Conservation (phyloP, 176 grass and related monocot species). For the Echinochloa phyllopogon region DNA sequence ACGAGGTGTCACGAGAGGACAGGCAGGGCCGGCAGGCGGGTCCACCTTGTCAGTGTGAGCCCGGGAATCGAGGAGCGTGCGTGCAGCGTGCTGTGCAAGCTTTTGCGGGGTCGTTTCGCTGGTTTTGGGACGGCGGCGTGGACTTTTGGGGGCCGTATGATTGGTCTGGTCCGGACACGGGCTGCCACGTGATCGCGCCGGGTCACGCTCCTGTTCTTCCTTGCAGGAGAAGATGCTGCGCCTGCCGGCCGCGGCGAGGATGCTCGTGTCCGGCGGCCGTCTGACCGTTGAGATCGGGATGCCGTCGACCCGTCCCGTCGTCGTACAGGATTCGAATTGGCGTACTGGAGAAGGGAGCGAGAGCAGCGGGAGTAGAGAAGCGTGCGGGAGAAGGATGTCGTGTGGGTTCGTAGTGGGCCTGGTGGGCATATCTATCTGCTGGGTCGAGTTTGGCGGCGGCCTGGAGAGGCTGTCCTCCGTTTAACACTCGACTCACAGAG, state of each 20-base stretch:
- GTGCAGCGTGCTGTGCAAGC: slow-evolving; percentile 15
- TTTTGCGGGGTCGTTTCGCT: background rate
- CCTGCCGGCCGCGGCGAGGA: background rate
- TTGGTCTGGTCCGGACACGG: background rate
- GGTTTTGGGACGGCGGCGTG: slow-evolving; percentile 28
- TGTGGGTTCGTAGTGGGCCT: background rate
- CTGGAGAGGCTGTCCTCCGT: background rate
- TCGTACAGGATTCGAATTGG: background rate
- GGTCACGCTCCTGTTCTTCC: background rate
- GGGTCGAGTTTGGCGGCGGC: background rate
- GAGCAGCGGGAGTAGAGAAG: background rate
- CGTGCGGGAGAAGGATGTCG: background rate
- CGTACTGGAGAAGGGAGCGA: slow-evolving; percentile 10
- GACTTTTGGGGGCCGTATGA: background rate
- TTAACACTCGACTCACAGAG: background rate
- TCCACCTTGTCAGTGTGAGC: slow-evolving; percentile 16
- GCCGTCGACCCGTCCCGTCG: background rate
- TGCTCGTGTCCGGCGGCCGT: background rate
- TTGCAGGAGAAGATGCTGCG: slow-evolving; percentile 6
- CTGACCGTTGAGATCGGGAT: background rate
- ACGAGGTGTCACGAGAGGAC: background rate
- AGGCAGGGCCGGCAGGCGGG: background rate
- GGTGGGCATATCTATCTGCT: background rate
- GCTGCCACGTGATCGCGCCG: background rate
- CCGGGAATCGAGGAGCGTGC: slow-evolving; percentile 27